Base-by-base conservation (phyloP, 208 protist species). In the Phytomonas sp. region DNA sequence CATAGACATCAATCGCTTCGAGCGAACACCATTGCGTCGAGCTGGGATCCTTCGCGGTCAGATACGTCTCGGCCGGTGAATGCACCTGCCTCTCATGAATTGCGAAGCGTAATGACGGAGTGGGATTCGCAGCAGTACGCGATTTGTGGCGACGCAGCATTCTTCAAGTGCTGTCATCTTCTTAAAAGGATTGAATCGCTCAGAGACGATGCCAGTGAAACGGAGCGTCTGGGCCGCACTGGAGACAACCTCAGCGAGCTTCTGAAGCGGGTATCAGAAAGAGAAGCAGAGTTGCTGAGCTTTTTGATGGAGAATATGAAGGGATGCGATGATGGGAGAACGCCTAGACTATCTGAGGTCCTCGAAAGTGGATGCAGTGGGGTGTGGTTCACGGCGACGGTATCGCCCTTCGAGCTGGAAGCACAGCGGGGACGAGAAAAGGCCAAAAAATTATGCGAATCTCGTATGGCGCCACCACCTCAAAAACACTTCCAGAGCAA, bases 81-180 rank as follows among this genome's bases (percentile, higher is more conserved):
- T 15, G 20, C 3, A 2, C 1, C 2, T 20, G 40, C 40, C 40
- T 6, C 40, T 20, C 40, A 15, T 6, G 37, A 46, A 0, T 11
- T 79, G 51, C 62, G 62, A n/a, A 75, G 72, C 26, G 31, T 92
- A 13, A 68, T 95, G 31, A 82, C 78, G 8, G 89, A 92, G 20
- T 87, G 80, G 80, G 86, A 92, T 37, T 81, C 89, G 74, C 82
- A 92, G 51, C 86, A 95, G 70, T 95, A 95, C 80, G 86, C 89
- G 11, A 76, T 92, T 60, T 72, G 70, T 62, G 81, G 86, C 3
- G 89, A 94, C 64, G 68, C 76, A 7, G 75, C 79, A 20, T 86
- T 94, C 61, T 87, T 94, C 53, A 65, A 68, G 40, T 74, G 73
- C 9, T 91, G 75, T 60, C 11, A 66, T 4, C 75, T 51, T 6